Conservation (phyloP, 179 eudicot species). For the Drosera spatulata region DNA sequence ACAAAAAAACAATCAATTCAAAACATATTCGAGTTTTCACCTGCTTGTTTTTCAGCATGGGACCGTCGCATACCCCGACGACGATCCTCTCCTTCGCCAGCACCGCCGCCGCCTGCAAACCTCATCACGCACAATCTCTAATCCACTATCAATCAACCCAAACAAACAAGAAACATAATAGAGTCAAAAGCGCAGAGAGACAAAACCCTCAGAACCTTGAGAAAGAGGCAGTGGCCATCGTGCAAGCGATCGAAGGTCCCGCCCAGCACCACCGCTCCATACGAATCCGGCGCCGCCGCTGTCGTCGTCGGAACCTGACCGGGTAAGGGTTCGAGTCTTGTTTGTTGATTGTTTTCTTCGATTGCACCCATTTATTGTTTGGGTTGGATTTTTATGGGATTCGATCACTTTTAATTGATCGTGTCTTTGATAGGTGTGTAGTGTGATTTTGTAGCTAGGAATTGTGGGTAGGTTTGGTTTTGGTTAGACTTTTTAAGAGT, state of each 20-base stretch:
- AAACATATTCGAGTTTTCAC: slow-evolving; percentile 12
- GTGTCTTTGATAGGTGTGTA: no score
- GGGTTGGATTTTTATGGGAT: no score
- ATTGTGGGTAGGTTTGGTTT: no score
- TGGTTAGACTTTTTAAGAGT: no score
- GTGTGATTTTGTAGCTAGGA: no score
- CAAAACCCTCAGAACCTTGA: slow-evolving; percentile 38
- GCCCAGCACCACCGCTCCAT: slow-evolving; percentile 62
- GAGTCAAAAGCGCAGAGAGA: neutral
- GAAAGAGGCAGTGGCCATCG: slow-evolving; percentile 83
- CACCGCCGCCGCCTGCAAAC: slow-evolving; percentile 53
- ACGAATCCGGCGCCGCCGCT: slow-evolving; percentile 41
- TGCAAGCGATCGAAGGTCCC: slow-evolving; percentile 97
- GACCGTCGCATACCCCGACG: slow-evolving; percentile 83
- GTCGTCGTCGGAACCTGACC: slow-evolving; percentile 9
- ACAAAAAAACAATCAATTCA: neutral
- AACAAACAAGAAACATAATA: neutral
- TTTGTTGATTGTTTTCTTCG: neutral
- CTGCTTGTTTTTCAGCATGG: slow-evolving; percentile 78
- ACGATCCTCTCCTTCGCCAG: slow-evolving; percentile 62
- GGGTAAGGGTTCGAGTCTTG: no score
- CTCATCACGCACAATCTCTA: neutral
- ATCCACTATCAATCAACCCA: neutral
- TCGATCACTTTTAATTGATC: no score
- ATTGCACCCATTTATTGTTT: slow-evolving; percentile 2